phyloP scores from a whole-genome alignment of 2,329 filamentous ascomycete species.

The Neonectria hederae region DNA sequence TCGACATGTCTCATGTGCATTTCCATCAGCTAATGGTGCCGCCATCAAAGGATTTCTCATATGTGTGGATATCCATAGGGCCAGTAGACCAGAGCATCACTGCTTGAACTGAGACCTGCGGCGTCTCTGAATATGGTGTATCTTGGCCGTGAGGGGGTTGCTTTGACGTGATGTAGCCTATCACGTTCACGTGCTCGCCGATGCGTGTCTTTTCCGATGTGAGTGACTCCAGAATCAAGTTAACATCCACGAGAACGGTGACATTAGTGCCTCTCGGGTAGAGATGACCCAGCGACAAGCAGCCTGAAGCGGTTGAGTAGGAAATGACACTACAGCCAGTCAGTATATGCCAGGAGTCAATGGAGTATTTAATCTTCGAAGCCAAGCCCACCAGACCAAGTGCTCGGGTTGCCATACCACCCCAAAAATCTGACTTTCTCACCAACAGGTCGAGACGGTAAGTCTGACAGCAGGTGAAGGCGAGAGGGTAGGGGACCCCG shows the following conservation, averaged over 20 bases:
- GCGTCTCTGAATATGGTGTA: constrained; percentile 21
- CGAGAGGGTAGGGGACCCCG: constrained; percentile 70
- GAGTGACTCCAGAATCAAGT: constrained; percentile 73
- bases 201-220: constrained; percentile 70
- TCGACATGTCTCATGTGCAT: constrained; percentile 8
- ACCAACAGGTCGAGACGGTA: constrained; percentile 61
- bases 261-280: constrained; percentile 61
- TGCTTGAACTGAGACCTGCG: constrained; percentile 70
- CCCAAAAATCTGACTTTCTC: constrained; percentile 93
- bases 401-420: constrained; percentile 70
- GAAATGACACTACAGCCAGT: constrained; percentile 56
- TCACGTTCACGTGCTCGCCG: constrained; percentile 89
- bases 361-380: constrained; percentile 10
- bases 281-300: constrained; percentile 74
- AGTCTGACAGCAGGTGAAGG: constrained; percentile 70
- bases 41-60: constrained; percentile 66
- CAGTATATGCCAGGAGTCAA: constrained; percentile 40
- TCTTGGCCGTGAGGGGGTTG: constrained; percentile 20
- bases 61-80: constrained; percentile 74
- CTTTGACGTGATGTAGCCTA: constrained; percentile 75
- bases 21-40: constrained; percentile 3
- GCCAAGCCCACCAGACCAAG: constrained; percentile 3
- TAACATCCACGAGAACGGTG: constrained; percentile 73
- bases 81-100: constrained; percentile 81
- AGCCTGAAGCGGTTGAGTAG: constrained; percentile 64